A percentile compares a stretch with the other conserved stretches of the same genome.
These are phyloP conservation scores for Pichia heedii DNA, from an alignment of 805 yeast species.

Conservation along the genomic window DNA sequence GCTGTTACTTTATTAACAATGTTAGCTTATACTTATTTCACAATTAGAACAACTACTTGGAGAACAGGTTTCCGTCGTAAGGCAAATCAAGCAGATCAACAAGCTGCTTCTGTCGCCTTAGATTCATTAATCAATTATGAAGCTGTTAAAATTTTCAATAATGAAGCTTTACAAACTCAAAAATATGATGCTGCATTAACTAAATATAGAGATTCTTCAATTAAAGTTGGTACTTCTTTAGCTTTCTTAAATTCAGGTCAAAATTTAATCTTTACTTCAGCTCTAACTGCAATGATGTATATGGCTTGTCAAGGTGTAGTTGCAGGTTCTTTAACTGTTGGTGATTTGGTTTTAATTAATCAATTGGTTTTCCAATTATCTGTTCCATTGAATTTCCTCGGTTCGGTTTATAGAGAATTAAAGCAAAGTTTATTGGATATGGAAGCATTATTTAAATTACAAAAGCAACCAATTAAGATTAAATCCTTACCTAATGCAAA, in stretches of 20 bases:
- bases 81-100: constrained; percentile 88
- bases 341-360: constrained; percentile 89
- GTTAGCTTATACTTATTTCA: constrained; percentile 80
- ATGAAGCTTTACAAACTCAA: constrained; percentile 69
- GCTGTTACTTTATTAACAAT: constrained; percentile 81
- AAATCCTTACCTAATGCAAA: constrained; percentile 54
- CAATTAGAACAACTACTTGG: constrained; percentile 93
- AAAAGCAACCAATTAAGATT: constrained; percentile 62
- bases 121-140: constrained; percentile 93
- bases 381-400: constrained; percentile 89
- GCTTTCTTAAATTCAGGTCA: constrained; percentile 77
- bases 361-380: constrained; percentile 94
- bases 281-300: constrained; percentile 95
- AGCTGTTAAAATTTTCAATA: constrained; percentile 89
- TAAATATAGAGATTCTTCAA: constrained; percentile 64
- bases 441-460: constrained; percentile 88
- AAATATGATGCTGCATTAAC: constrained; percentile 71
- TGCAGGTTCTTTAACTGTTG: constrained; percentile 73
- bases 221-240: constrained; percentile 76
- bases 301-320: constrained; percentile 96
- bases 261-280: constrained; percentile 72
- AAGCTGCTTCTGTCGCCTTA: constrained; percentile 90
- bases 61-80: constrained; percentile 83
- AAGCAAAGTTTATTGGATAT: constrained; percentile 89
- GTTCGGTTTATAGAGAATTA: constrained; percentile 90